Base-by-base conservation (phyloP, 805 yeast species). In the Schizosaccharomyces osmophilus region DNA sequence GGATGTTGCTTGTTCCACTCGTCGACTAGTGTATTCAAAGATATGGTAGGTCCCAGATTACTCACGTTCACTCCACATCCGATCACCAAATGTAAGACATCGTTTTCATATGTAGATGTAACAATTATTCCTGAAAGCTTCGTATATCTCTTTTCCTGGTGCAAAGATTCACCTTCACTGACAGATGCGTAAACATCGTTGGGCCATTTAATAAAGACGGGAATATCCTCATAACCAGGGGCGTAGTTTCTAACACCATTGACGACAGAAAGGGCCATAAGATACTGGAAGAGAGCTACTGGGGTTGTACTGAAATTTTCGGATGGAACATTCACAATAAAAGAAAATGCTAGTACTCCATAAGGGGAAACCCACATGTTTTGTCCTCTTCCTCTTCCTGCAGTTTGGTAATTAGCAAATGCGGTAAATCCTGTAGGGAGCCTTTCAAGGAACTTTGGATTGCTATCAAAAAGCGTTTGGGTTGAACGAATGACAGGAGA, bases 351-450 rank as follows among this genome's bases (percentile, higher is more conserved):
- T 70, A 87, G 72, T 1, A 88, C 94, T 11, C 99, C 99, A 29
- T 79, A 77, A 2, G 99, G 99, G 66, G 87, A 89, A 29, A 93
- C 83, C 98, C 98, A 93, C 1, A 82, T 82, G 65, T 93, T 93
- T 1, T 93, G 94, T 17, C 97, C 95, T 62, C 99, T 79, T 2
- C 99, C 99, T 59, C 90, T 77, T 0, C 98, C 99, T 0, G 87
- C 79, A 1, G 87, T 83, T 70, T 93, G 99, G 2, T 84, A 79
- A 1, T 89, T 82, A 0, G 95, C 96, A 3, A 82, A 77, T 11
- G 83, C 74, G 11, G 82, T 78, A 19, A 73, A 66, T 0, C 95
- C 95, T 32, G 81, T 76, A 0, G 95, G 95, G 32, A 85, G 69
- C 43, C 73, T 67, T 6, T 76, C 72, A 62, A 90, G 70, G 45